Percentiles rank a stretch among this genome's conserved stretches.
Conservation (phyloP, 116 monocot genomes). For the Iris pallida region DNA sequence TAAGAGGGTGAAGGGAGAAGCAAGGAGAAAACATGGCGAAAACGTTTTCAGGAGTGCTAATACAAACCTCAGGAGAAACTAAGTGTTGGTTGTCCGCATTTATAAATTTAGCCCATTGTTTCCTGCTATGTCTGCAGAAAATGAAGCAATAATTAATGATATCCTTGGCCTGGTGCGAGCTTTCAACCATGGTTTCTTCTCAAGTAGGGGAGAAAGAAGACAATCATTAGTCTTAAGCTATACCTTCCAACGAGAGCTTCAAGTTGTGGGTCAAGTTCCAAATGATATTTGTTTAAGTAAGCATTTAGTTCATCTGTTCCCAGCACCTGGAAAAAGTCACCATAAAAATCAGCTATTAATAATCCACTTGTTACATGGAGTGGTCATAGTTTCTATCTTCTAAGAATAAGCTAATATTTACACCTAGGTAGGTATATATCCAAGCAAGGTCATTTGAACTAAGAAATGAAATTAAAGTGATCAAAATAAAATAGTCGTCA, state of each 20-base stretch:
- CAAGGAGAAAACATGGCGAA: no score
- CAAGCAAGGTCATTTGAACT: neutral
- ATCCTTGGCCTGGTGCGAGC: no score
- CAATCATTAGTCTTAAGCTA: neutral
- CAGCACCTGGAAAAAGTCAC: conserved; percentile 46
- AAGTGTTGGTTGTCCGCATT: conserved; percentile 95
- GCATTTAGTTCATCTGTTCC: conserved; percentile 82
- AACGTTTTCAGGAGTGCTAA: no score
- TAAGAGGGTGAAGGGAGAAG: no score
- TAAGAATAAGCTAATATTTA: neutral
- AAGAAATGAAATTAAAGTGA: neutral
- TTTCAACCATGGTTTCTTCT: no score
- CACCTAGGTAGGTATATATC: neutral
- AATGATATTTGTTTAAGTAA: conserved; percentile 70
- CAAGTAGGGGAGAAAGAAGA: neutral
- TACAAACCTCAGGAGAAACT: conserved; percentile 80
- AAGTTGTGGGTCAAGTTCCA: conserved; percentile 84
- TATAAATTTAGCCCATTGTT: conserved; percentile 89
- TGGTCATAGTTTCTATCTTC: neutral
- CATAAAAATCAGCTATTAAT: neutral
- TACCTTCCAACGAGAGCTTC: conserved; percentile 93
- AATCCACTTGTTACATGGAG: neutral
- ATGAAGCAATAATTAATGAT: neutral
- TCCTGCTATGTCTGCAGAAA: conserved; percentile 80
- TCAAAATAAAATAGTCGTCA: neutral